Evolutionary conservation across 352 stramenopile species (phyloP), one percentile per base, ranked within the genome.

Genomic region (Phytophthora idaei): DNA sequence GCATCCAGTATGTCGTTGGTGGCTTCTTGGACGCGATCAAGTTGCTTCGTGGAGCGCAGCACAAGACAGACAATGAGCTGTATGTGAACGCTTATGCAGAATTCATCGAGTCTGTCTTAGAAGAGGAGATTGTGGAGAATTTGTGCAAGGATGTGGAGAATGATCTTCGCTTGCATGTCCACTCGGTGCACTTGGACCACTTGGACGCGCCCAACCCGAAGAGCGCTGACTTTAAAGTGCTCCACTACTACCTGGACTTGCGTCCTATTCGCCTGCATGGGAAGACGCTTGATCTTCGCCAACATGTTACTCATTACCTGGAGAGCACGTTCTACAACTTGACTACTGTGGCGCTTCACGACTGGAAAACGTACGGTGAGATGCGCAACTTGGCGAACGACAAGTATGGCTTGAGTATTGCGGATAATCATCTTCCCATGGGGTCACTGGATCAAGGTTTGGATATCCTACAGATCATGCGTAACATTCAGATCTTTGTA

Each of bases 401-500:
- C 74, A 98, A 96, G 73, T 98, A 97, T 61, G 90, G 92, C 17
- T 72, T 99, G 21, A 84, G 87, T 42, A 69, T 99, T 10, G 76
- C 85, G 12, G 95, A 98, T 64, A 97, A 97, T 56, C 88, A 91
- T 63, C 75, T 99, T 55, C 96, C 96, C 0, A 97, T 98, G 90
- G 95, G 94, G 4, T 95, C 80, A 27, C 73, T 98, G 7, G 93
- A 98, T 64, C 85, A 95, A 64, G 92, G 90, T 8, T 67, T 98
- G 32, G 94, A 99, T 71, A 92, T 98, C 47, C 72, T 99, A 21
- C 92, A 98, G 72, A 98, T 98, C 70, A 97, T 99, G 92, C 90
- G 93, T 51, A 98, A 98, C 71, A 98, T 98, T 67, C 82, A 98
- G 74, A 90, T 96, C 45, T 98, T 98, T 52, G 89, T 96, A 11